Evolutionary conservation across 2,329 filamentous ascomycete species (phyloP), one percentile per base, ranked within the genome.

Genomic region (Berkeleyomyces basicola): DNA sequence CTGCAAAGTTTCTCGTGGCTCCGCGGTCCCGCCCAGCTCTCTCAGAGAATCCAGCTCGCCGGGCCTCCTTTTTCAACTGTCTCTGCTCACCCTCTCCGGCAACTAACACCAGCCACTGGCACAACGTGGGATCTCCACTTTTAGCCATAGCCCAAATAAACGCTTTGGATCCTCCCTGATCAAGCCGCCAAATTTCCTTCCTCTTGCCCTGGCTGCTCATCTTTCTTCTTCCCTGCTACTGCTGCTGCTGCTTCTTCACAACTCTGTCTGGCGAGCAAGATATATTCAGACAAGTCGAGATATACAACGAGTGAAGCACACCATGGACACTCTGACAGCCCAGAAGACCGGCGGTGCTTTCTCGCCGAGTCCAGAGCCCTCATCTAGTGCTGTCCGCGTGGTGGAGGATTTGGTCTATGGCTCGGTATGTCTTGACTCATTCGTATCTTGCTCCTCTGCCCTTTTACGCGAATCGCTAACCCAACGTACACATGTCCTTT

Each of bases 401-500:
- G 61, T 92, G 47, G 91, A 96, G 73, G 91, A 97, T 70, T 82
- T 99, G 63, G 71, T 86, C 9, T 97, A 90, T 72, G 93, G 93
- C 71, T 96, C 92, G 64, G 83, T 91, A 74, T 72, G 85, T 74
- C 65, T 16, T 59, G 62, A 59, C 36, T 43, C n/a, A 2, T 4
- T 40, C 14, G 9, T 33, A 14, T 16, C 23, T 11, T 36, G 16
- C 9, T 39, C 36, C 23, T 44, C 36, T 47, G 37, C 61, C 66
- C 44, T 33, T 16, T 33, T 59, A 23, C 4, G 14, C 9, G 47
- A 62, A 16, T 46, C 55, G 36, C 65, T 63, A 60, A 66, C 36
- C 5, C 53, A 33, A 57, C 44, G 14, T 11, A 33, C 3, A 10
- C n/a, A 9, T 44, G n/a, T 23, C 58, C 10, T 55, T 49, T 67